A percentile compares a stretch with the other conserved stretches of the same genome.
Conservation (phyloP, 805 yeast species). For the Cyberlindnera petersonii region DNA sequence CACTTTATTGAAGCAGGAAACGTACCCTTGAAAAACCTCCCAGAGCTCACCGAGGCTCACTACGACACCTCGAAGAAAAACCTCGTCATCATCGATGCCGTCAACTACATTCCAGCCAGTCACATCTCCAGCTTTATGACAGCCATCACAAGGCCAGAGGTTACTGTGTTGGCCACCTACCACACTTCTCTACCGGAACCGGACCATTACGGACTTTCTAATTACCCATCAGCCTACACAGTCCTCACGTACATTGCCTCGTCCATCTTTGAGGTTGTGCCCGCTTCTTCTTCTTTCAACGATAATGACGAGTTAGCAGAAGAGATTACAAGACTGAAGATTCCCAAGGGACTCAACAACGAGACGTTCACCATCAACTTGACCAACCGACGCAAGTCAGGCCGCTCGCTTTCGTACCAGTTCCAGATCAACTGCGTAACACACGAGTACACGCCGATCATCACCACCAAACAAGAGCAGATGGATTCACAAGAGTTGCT, state of each 20-base stretch:
- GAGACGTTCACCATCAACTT: conserved; percentile 44
- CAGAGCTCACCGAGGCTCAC: conserved; percentile 20
- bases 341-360: conserved; percentile 53
- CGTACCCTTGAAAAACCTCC: conserved; percentile 24
- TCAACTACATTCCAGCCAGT: conserved; percentile 51
- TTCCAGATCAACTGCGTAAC: conserved; percentile 47
- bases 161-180: conserved; percentile 43
- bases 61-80: conserved; percentile 28
- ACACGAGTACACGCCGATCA: conserved; percentile 38
- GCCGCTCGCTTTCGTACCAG: conserved; percentile 60
- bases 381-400: conserved; percentile 77
- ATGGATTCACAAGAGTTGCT: conserved; percentile 46
- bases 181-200: conserved; percentile 42
- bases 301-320: conserved; percentile 45
- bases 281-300: conserved; percentile 33
- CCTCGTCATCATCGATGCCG: conserved; percentile 61
- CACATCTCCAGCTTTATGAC: conserved; percentile 49
- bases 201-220: conserved; percentile 24
- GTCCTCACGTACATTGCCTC: conserved; percentile 71
- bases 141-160: conserved; percentile 42
- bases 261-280: conserved; percentile 59
- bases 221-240: conserved; percentile 51
- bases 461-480: conserved; percentile 30
- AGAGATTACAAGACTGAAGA: conserved; percentile 35
- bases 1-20: conserved; percentile 44